phyloP scores from a whole-genome alignment of 192 early-diverging fungal genomes.

The Physocladia obscura region DNA sequence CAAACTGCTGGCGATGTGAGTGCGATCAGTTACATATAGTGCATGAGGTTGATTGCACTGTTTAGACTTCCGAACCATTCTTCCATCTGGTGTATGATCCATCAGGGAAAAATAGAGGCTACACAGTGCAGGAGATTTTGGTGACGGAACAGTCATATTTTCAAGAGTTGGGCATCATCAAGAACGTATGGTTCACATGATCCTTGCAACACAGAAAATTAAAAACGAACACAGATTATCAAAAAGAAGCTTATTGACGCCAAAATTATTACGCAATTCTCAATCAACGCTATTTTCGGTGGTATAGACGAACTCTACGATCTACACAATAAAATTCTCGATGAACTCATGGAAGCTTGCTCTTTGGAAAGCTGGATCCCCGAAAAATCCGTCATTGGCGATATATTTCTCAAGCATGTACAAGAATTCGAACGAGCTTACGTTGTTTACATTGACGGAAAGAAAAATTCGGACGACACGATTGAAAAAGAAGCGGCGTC shows the following conservation, averaged over 20 bases:
- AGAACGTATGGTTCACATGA: constrained; percentile 31
- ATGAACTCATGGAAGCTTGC: constrained; percentile 40
- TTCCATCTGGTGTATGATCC: neutral
- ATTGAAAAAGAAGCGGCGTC: constrained; percentile 44
- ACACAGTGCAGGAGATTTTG: constrained; percentile 44
- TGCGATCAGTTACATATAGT: neutral
- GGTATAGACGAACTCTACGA: constrained; percentile 42
- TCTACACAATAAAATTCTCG: constrained; percentile 40
- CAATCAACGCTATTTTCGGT: constrained; percentile 45
- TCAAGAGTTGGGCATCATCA: constrained; percentile 40
- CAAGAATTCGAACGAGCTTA: neutral
- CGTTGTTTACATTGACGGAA: constrained; percentile 35
- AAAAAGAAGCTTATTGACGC: constrained; percentile 29
- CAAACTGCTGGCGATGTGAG: neutral
- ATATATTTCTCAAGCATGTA: constrained; percentile 44
- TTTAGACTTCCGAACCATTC: neutral
- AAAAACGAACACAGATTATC: constrained; percentile 34
- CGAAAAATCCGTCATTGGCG: constrained; percentile 36
- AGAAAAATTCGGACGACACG: constrained; percentile 36
- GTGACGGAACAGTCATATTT: constrained; percentile 48
- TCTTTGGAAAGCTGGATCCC: constrained; percentile 34
- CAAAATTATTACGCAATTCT: constrained; percentile 33
- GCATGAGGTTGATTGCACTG: neutral
- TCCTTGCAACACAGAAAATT: neutral
- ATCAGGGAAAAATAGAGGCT: constrained; percentile 26